Evolutionary conservation across 2,329 filamentous ascomycete genomes (phyloP), one percentile per base, ranked within the genome.

Genomic region (Colletotrichum falcatum): DNA sequence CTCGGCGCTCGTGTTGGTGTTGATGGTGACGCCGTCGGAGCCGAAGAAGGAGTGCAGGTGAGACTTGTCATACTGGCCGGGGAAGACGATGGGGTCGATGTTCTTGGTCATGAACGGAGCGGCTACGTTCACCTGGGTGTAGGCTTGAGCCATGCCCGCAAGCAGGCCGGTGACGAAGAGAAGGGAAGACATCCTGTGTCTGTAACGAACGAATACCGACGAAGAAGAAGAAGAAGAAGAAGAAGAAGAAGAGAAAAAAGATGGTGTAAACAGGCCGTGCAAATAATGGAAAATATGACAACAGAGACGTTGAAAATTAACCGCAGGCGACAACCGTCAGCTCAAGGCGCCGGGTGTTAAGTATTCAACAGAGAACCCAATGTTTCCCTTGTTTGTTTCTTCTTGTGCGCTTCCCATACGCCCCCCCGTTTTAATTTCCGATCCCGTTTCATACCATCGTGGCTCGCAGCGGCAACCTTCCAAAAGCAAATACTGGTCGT

Each of bases 31-130:
- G 42, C 74, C 76, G 56, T 80, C 79, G 59, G 78, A 80, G 49
- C 79, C 79, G 69, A 81, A 81, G 73, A 79, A 80, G 12, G 77
- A 78, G 74, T 81, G 79, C 66, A 81, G 46, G 54, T 80, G 79
- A 18, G 78, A 78, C 73, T 76, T 76, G 61, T 55, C 56, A 56
- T 80, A 76, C 66, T 75, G 60, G 12, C 79, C 77, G 0, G 78
- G 78, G 61, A 76, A 79, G 28, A 79, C 74, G 30, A 80, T 79
- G 2, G 78, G 78, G 35, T 80, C 77, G 23, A 80, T 77, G 66
- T 79, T 80, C 73, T 80, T 80, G 69, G 76, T 72, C 75, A 80
- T 78, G 53, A 80, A 77, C 55, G 75, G 75, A 18, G 51, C 35
- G 35, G 70, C 70, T 18, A 73, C 69, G 62, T 70, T 73, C 69